A percentile compares a stretch with the other conserved stretches of the same genome.
These are phyloP conservation scores for Eruca vesicaria DNA, from an alignment of 441 rosid species.

Conservation along the genomic window DNA sequence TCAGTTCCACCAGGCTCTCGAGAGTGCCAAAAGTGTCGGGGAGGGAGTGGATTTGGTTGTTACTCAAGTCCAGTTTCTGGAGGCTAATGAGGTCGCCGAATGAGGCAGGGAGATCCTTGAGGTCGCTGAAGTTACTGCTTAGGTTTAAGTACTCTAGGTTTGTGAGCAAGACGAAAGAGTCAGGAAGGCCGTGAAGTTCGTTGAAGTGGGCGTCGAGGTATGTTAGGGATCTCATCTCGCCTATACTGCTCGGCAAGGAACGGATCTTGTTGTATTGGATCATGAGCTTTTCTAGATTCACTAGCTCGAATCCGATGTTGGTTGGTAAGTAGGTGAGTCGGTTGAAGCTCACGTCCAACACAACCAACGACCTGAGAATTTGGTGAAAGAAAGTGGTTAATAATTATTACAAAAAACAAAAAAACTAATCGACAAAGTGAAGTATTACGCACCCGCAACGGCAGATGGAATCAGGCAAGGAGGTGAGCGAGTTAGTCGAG, in stretches of 20 bases:
- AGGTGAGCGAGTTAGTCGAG: conserved; percentile 63
- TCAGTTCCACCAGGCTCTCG: conserved; percentile 61
- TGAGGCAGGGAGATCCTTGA: conserved; percentile 65
- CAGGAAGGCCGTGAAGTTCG: conserved; percentile 68
- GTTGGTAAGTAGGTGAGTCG: conserved; percentile 77
- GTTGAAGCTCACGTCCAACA: conserved; percentile 87
- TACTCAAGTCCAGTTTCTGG: conserved; percentile 85
- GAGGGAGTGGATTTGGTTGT: conserved; percentile 78
- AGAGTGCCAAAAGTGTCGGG: conserved; percentile 81
- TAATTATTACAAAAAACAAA: too few species aligned
- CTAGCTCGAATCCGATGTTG: conserved; percentile 66
- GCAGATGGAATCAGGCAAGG: conserved; percentile 74
- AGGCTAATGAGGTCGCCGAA: conserved; percentile 77
- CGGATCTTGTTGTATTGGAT: conserved; percentile 75
- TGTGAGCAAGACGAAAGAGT: conserved; percentile 55
- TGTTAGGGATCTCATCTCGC: conserved; percentile 66
- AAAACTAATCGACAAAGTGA: too few species aligned
- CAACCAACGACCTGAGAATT: conserved; percentile 61
- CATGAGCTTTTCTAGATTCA: conserved; percentile 57
- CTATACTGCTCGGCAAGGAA: conserved; percentile 65
- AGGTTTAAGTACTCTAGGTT: conserved; percentile 72
- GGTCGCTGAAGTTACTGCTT: conserved; percentile 78
- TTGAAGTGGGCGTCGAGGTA: conserved; percentile 85
- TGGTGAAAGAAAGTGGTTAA: not conserved
- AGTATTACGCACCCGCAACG: conserved; percentile 73